Conservation (phyloP, 2,329 filamentous ascomycete species). For the Periconia macrospinosa region DNA sequence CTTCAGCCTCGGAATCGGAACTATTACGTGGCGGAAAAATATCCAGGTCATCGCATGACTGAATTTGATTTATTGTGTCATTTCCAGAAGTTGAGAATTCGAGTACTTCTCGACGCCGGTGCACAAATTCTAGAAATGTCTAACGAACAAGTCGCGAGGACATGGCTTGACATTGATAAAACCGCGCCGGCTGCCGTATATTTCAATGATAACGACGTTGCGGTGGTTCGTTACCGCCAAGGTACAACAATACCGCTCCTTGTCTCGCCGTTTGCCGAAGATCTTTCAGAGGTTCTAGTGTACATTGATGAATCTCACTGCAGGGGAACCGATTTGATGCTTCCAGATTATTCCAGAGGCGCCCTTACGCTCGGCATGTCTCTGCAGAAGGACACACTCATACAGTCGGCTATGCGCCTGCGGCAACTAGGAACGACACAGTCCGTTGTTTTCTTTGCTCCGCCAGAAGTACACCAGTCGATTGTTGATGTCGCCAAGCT, state of each 20-base stretch:
- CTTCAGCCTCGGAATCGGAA: constrained; percentile 54
- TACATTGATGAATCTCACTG: constrained; percentile 66
- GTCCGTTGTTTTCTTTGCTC: constrained; percentile 56
- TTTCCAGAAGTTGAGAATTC: too few species aligned
- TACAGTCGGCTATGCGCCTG: constrained; percentile 70
- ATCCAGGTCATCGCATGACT: constrained; percentile 39
- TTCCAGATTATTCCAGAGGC: constrained; percentile 52
- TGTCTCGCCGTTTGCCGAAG: constrained; percentile 58
- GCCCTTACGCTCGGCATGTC: constrained; percentile 60
- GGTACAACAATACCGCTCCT: too few species aligned
- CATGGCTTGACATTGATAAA: constrained; percentile 55
- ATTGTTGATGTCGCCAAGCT: constrained; percentile 47
- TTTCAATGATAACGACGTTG: too few species aligned
- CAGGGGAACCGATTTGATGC: constrained; percentile 61
- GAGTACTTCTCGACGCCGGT: too few species aligned
- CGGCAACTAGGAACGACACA: constrained; percentile 62
- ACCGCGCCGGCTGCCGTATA: constrained; percentile 56
- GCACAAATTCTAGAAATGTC: too few species aligned
- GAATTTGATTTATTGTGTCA: constrained; percentile 49
- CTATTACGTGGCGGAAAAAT: constrained; percentile 48
- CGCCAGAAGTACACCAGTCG: constrained; percentile 64
- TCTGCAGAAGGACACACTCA: constrained; percentile 63
- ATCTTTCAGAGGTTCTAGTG: constrained; percentile 49
- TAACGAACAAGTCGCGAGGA: constrained; percentile 56
- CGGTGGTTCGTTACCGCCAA: too few species aligned